phyloP scores from a whole-genome alignment of 305 asterid species.

The Rubia balearica region DNA sequence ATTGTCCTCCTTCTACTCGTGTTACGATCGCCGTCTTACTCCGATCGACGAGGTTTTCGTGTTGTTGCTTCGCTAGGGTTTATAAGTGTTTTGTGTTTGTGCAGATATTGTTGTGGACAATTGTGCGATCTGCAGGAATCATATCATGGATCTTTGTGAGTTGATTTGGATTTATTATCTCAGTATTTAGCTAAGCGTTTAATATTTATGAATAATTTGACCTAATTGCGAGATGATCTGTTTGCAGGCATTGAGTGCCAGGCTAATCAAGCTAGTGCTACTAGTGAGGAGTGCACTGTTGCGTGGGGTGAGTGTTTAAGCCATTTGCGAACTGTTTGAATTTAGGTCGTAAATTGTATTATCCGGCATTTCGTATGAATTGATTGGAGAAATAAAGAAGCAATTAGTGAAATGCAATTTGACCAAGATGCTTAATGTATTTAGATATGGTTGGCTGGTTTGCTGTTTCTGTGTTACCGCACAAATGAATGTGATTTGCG shows the following conservation, averaged over 20 bases:
- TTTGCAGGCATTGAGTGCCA: constrained; percentile 74
- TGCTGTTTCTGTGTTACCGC: background rate
- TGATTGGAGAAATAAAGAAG: too few relatives aligned
- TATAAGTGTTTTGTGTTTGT: background rate
- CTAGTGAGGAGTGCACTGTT: constrained; percentile 85
- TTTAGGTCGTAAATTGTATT: background rate
- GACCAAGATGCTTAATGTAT: background rate
- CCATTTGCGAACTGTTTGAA: background rate
- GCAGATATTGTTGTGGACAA: constrained; percentile 88
- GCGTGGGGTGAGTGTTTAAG: constrained; percentile 64
- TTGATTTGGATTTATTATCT: background rate
- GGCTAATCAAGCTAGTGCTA: constrained; percentile 88
- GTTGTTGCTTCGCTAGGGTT: background rate
- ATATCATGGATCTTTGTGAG: constrained; percentile 89
- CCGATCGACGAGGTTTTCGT: background rate
- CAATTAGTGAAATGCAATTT: too few relatives aligned
- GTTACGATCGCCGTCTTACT: background rate
- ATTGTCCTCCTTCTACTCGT: background rate
- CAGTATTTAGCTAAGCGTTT: background rate
- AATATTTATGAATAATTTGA: background rate
- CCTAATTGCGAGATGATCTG: background rate
- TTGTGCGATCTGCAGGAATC: constrained; percentile 86
- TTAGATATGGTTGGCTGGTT: background rate
- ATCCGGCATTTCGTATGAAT: background rate
- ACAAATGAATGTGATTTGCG: background rate